phyloP scores from a whole-genome alignment of 352 stramenopile species.

The Phytophthora tubulina region DNA sequence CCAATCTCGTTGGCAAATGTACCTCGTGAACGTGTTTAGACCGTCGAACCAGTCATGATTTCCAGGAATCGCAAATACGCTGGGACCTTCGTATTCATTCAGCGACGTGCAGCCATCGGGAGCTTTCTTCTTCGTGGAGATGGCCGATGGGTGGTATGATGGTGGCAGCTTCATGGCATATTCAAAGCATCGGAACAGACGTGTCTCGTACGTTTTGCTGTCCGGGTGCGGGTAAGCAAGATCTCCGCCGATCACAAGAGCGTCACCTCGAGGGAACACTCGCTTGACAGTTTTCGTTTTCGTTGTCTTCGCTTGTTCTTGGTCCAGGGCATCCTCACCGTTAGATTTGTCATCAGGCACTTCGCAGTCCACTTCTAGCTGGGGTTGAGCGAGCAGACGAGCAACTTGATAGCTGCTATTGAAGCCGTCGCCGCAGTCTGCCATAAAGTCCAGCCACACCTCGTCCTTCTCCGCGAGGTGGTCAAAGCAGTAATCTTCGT shows the following conservation, averaged over 20 bases:
- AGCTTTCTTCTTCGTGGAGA: conserved; percentile 87
- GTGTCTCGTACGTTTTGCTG: conserved; percentile 89
- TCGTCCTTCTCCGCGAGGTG: conserved; percentile 81
- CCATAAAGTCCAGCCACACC: conserved; percentile 96
- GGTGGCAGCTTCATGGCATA: conserved; percentile 93
- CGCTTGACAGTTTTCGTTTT: conserved; percentile 55
- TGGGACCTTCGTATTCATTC: conserved; percentile 75
- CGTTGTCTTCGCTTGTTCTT: conserved; percentile 35
- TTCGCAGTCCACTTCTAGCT: conserved; percentile 81
- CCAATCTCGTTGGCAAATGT: conserved; percentile 92
- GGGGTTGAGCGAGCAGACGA: conserved; percentile 89
- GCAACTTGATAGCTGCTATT: conserved; percentile 95
- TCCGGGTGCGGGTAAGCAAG: conserved; percentile 93
- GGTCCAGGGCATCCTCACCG: conserved; percentile 2
- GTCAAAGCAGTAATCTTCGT: conserved; percentile 86
- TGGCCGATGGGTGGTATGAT: conserved; percentile 88
- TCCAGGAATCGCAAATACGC: conserved; percentile 84
- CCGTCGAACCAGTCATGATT: conserved; percentile 97
- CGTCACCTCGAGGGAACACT: conserved; percentile 85
- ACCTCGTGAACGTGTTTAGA: conserved; percentile 93
- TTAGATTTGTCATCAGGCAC: conserved; percentile 32
- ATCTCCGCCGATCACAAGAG: conserved; percentile 93
- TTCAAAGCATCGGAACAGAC: conserved; percentile 93
- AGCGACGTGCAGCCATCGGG: conserved; percentile 60
- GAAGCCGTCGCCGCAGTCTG: conserved; percentile 94